Base-by-base conservation (phyloP, 257 asterid species). In the Phtheirospermum japonicum region DNA sequence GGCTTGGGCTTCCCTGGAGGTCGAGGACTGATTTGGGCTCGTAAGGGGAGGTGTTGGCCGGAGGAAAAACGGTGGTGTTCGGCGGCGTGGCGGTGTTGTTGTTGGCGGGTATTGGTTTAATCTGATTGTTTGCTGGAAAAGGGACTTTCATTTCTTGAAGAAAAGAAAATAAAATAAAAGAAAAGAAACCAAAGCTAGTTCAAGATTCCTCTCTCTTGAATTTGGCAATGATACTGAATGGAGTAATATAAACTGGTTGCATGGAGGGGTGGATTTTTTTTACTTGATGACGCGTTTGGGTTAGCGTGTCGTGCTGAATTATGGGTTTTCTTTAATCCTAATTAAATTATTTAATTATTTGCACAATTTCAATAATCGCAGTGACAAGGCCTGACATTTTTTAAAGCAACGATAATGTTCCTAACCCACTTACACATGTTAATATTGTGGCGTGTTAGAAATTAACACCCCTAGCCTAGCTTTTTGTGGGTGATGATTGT, bases 11-110 rank as follows among this genome's bases (percentile, higher is more conserved):
- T 1, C 83, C 75, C 1, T 83, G 86, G 77, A 81, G 82, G 17
- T 92, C 98, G 19, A 89, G 95, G 18, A 82, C 95, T 13, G 95
- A 89, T 61, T 82, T 89, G 28, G 94, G 94, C 76, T 86, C 91
- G 91, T 82, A 86, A 14, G 77, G 53, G 33, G 75, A 4, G 26
- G 26, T 13, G 57, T 53, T n/a, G 56, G 70, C 74, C 60, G 51
- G 72, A 34, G 42, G 72, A 37, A 49, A 34, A 51, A 55, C 10
- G 33, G 57, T 33, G 33, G 17, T 19, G n/a, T 9, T 51, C 0
- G 57, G 7, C 7, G 16, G 59, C 13, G 17, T 33, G 28, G 16
- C 18, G 14, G n/a, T 26, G 49, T 6, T 9, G 40, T 1, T 9
- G 5, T 34, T 9, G 40, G 10, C 6, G 79, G 32, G 61, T n/a